Evolutionary conservation across 164 flowering plant genomes (phyloP).

Genomic region (Berberis thunbergii): DNA sequence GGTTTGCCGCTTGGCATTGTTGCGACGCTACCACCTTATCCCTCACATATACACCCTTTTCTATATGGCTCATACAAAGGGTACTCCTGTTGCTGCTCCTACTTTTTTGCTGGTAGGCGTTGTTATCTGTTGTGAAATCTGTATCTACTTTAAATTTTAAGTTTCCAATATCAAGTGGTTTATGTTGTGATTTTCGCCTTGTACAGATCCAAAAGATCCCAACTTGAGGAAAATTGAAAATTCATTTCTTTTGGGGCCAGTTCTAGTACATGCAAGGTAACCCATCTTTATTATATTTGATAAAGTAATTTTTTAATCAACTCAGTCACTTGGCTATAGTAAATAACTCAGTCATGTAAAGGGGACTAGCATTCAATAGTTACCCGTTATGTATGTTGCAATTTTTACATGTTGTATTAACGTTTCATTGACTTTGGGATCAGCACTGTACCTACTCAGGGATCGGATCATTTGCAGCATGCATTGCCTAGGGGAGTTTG

Average conservation of each 20-base stretch:
- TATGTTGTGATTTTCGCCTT: neutral
- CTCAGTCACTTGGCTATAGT: neutral
- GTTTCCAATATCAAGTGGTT: neutral
- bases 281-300: neutral
- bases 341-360: too few species aligned
- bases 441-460: conserved; percentile 51
- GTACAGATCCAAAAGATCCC: conserved; percentile 79
- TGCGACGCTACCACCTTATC: conserved; percentile 77
- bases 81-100: conserved; percentile 77
- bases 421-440: conserved; percentile 7
- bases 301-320: neutral
- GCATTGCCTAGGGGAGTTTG: conserved; percentile 69
- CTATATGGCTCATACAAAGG: conserved; percentile 72
- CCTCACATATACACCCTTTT: conserved; percentile 84
- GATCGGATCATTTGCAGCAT: conserved; percentile 30
- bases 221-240: conserved; percentile 57
- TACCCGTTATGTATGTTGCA: neutral
- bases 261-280: conserved; percentile 76
- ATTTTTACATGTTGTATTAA: neutral
- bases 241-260: conserved; percentile 81
- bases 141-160: neutral
- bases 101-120: conserved; percentile 75
- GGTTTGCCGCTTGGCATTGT: conserved; percentile 84
- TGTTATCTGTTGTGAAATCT: neutral
- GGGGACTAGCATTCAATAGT: neutral